These are phyloP conservation scores for Vickermania ingenoplastis DNA, from an alignment of 208 protist species.

Conservation along the genomic window DNA sequence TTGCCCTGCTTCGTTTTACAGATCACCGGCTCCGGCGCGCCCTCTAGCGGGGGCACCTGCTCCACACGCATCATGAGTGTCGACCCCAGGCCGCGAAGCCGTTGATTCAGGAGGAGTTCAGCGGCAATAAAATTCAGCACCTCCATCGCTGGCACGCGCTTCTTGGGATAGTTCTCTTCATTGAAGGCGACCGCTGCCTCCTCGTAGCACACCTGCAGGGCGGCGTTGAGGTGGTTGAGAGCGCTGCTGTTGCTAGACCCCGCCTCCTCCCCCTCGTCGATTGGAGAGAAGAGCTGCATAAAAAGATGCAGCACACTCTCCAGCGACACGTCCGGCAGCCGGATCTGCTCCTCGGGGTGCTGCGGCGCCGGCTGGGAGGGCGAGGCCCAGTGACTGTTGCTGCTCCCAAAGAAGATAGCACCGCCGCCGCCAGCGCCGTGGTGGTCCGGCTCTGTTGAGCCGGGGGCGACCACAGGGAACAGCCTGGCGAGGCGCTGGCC, in stretches of 20 bases:
- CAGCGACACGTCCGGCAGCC: conserved; percentile 2
- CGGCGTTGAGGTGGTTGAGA: conserved; percentile 13
- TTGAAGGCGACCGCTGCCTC: conserved; percentile 33
- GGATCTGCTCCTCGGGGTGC: neutral
- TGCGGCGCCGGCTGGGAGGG: neutral
- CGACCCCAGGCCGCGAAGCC: conserved; percentile 1
- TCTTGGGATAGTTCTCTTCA: conserved; percentile 22
- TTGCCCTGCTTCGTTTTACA: neutral
- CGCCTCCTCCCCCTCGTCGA: conserved; percentile 7
- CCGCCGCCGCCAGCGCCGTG: too few relatives aligned
- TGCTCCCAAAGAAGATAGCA: too few relatives aligned
- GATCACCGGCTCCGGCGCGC: neutral
- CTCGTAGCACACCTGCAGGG: conserved; percentile 29
- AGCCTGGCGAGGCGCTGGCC: neutral
- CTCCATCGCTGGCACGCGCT: conserved; percentile 16
- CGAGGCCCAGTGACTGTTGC: too few relatives aligned
- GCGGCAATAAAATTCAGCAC: conserved; percentile 28
- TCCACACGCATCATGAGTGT: conserved; percentile 12
- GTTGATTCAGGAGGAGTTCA: conserved; percentile 15
- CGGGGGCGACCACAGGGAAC: conserved; percentile 6
- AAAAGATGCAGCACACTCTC: conserved; percentile 18
- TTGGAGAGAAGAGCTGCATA: conserved; percentile 12
- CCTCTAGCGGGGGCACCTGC: neutral
- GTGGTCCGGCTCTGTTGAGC: neutral
- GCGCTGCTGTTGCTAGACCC: conserved; percentile 7